A percentile compares a stretch with the other conserved stretches of the same genome.
Conservation (phyloP, 78 protist species). For the Tieghemostelium lacteum region DNA sequence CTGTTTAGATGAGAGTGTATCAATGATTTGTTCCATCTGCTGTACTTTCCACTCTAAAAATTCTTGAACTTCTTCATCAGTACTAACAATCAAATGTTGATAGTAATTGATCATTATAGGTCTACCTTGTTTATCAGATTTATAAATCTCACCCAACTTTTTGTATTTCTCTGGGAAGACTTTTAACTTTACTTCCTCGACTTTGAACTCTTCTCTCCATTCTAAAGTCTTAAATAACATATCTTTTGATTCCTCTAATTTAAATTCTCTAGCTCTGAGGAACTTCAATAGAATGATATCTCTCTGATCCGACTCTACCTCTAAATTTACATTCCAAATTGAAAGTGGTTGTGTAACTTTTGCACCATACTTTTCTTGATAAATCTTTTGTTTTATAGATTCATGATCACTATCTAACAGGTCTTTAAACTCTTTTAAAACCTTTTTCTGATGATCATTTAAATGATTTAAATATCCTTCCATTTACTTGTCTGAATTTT, state of each 20-base stretch:
- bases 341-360: too few relatives aligned
- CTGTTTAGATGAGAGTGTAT: background rate
- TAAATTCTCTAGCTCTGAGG: conserved; percentile 63
- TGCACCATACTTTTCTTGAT: too few relatives aligned
- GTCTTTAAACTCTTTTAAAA: too few relatives aligned
- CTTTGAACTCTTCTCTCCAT: conserved; percentile 52
- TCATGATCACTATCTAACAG: too few relatives aligned
- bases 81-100: conserved; percentile 19
- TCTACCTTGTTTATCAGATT: conserved; percentile 32
- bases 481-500: too few relatives aligned
- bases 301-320: background rate
- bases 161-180: conserved; percentile 58
- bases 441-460: too few relatives aligned
- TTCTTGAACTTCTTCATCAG: conserved; percentile 10
- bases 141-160: conserved; percentile 27
- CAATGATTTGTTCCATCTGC: conserved; percentile 51
- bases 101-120: conserved; percentile 69
- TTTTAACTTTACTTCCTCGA: background rate
- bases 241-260: conserved; percentile 3
- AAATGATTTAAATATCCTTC: too few relatives aligned
- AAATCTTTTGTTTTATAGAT: too few relatives aligned
- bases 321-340: conserved; percentile 31
- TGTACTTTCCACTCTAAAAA: conserved; percentile 52
- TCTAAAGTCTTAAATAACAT: conserved; percentile 9
- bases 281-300: conserved; percentile 55